phyloP scores from a whole-genome alignment of 2,329 filamentous ascomycete species.

The Aspergillus japonicus region DNA sequence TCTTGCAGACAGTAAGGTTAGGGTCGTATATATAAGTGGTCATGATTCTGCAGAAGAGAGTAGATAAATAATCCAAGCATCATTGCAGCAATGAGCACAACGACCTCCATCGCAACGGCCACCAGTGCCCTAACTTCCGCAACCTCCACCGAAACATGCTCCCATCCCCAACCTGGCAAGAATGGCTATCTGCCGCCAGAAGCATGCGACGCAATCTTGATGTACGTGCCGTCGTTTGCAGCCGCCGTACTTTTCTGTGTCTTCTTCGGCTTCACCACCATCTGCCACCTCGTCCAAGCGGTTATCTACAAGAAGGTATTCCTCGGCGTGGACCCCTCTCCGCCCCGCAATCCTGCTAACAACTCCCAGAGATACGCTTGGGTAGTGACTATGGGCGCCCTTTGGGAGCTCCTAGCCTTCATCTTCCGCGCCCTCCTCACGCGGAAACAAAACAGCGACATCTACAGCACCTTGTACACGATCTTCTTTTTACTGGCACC shows the following conservation, averaged over 20 bases:
- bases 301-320: conserved; percentile 31
- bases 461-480: conserved; percentile 34
- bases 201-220: conserved; percentile 35
- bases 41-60: too few species aligned
- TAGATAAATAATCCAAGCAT: too few species aligned
- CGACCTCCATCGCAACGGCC: not conserved
- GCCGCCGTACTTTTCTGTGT: conserved; percentile 36
- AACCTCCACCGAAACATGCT: conserved; percentile 17
- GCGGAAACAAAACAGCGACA: conserved; percentile 37
- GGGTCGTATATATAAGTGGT: too few species aligned
- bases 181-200: conserved; percentile 39
- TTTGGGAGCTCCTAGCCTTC: conserved; percentile 44
- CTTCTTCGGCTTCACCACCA: conserved; percentile 31
- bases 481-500: conserved; percentile 48
- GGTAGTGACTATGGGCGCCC: conserved; percentile 45
- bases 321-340: not conserved
- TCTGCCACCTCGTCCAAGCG: conserved; percentile 34
- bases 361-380: conserved; percentile 38
- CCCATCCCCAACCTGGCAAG: conserved; percentile 30
- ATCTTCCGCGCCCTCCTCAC: conserved; percentile 43
- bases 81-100: conserved; percentile 5
- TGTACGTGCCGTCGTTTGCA: conserved; percentile 31
- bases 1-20: too few species aligned
- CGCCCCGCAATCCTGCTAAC: conserved; percentile 3
- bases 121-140: conserved; percentile 15